A percentile compares a stretch with the other conserved stretches of the same genome.
Conservation (phyloP, 2,329 filamentous ascomycete species). For the Lachnellula occidentalis region DNA sequence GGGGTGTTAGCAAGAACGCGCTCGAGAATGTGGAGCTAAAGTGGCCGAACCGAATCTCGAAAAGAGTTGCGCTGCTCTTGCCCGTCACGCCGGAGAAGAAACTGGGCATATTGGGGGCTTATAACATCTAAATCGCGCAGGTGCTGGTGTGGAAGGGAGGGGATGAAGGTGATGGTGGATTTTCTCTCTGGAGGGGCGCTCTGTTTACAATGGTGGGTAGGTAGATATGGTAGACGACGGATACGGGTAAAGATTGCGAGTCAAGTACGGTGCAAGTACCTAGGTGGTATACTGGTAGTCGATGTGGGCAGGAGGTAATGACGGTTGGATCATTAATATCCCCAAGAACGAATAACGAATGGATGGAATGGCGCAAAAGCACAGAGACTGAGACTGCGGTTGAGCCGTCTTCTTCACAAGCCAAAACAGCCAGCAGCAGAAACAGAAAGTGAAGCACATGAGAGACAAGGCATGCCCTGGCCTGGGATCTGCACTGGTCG, state of each 20-base stretch:
- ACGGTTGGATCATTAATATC: too few species aligned
- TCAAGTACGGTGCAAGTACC: neutral
- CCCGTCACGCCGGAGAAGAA: conserved; percentile 32
- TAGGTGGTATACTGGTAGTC: too few species aligned
- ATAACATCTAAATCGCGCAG: neutral
- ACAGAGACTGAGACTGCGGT: neutral
- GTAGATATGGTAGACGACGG: too few species aligned
- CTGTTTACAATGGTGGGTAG: neutral
- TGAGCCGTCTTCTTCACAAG: neutral
- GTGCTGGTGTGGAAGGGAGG: neutral
- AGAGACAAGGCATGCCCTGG: too few species aligned
- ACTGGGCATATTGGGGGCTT: conserved; percentile 26
- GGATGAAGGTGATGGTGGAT: neutral
- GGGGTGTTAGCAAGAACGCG: conserved; percentile 6
- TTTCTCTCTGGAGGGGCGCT: too few species aligned
- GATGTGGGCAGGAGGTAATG: too few species aligned
- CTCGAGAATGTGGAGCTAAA: conserved; percentile 1
- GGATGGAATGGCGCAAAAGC: neutral
- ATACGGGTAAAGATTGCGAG: neutral
- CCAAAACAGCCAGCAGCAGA: neutral
- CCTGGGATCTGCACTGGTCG: neutral
- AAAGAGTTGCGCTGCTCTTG: conserved; percentile 30
- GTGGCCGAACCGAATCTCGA: conserved; percentile 32
- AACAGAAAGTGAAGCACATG: neutral
- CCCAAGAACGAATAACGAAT: too few species aligned